Base-by-base conservation (phyloP, 2,329 filamentous ascomycete species). In the Cladosporium sp. region DNA sequence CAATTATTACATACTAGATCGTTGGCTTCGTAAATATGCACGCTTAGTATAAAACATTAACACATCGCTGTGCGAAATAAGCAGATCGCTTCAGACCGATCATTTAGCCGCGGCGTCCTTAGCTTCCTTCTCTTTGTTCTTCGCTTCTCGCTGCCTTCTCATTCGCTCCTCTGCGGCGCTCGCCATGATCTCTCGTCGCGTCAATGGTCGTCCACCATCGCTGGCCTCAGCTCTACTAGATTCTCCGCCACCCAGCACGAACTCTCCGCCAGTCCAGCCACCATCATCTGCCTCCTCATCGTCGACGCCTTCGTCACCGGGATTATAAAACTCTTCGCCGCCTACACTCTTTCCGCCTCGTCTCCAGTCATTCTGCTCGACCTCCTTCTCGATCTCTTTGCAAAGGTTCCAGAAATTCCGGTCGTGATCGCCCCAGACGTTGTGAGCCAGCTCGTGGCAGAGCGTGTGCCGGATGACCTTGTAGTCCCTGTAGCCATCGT, bases 361-460 rank as follows among this genome's bases (percentile, higher is more conserved):
- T 63, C 77, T 85, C 84, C 87, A 95, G 73, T 96, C 90, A 13
- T 81, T 86, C 45, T 74, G 75, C 53, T 86, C 85, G 3, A 96
- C 92, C 74, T 96, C 92, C 46, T 79, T 78, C 75, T 97, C 91
- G 63, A 96, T 95, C 74, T 86, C 79, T 61, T 84, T 84, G 60
- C 88, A 95, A 62, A 98, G 69, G 49, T 89, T 81, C 92, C 93
- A 97, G 65, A 98, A 98, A 43, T 87, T 74, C 14, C 82, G 76
- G 69, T 97, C 90, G 68, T 98, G 93, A 0, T 86, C 82, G 0
- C 86, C 78, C 71, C 86, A 85, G 9, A 95, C 88, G 63, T 95
- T 96, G 70, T 98, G 93, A 59, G 91, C 86, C 14, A 98, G 77
- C 74, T 98, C 93, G 72, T 98, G 93, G 66, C 92, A 97, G 10